Percentiles rank a stretch among this genome's conserved stretches.
These are phyloP conservation scores for Neoscytalidium dimidiatum DNA, from an alignment of 2,329 filamentous ascomycete genomes.

Conservation along the genomic window DNA sequence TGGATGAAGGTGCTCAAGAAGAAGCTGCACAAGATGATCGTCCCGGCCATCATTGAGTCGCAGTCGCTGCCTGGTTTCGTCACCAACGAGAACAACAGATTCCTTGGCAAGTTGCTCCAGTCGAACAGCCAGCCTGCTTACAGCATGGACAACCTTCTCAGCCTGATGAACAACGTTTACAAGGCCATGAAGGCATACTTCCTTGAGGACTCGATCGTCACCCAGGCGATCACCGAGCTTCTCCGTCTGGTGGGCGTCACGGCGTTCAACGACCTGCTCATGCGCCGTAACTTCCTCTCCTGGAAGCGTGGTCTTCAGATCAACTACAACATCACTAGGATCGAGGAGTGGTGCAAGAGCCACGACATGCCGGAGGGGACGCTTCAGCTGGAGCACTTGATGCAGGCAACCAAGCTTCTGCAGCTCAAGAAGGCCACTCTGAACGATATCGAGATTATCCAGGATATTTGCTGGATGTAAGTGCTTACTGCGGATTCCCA, in stretches of 20 bases:
- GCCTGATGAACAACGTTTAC: constrained; percentile 93
- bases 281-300: constrained; percentile 96
- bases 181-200: constrained; percentile 99
- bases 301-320: constrained; percentile 99
- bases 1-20: constrained; percentile 99
- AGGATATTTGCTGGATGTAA: constrained; percentile 98
- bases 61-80: constrained; percentile 98
- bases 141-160: constrained; percentile 98
- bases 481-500: neutral
- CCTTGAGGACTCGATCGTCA: constrained; percentile 93
- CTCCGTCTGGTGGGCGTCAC: constrained; percentile 92
- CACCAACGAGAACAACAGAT: constrained; percentile 96
- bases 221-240: constrained; percentile 91
- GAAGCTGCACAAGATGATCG: constrained; percentile 99
- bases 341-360: constrained; percentile 99
- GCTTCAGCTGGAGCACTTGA: constrained; percentile 93
- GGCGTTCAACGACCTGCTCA: constrained; percentile 95
- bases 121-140: constrained; percentile 90
- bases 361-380: constrained; percentile 99
- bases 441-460: constrained; percentile 99
- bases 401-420: constrained; percentile 98
- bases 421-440: constrained; percentile 98
- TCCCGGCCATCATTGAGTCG: constrained; percentile 97
- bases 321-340: constrained; percentile 99
- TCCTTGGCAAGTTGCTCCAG: constrained; percentile 94